These are phyloP conservation scores for Fomitopsis pinicola DNA, from an alignment of 1,284 basidiomycete species.

Conservation along the genomic window DNA sequence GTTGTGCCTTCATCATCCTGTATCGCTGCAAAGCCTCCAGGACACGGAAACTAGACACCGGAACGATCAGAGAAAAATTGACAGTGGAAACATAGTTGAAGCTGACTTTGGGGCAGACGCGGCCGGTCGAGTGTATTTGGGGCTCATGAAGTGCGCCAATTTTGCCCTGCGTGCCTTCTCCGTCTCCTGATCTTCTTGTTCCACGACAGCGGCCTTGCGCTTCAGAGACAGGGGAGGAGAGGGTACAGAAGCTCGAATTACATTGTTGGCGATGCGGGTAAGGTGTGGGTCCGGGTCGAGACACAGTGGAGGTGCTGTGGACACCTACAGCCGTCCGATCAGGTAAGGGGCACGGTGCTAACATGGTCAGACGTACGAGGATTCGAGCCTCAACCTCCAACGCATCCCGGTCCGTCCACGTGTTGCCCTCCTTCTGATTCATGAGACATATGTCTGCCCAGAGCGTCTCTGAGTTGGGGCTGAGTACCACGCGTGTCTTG, in stretches of 20 bases:
- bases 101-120: constrained; percentile 15
- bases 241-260: constrained; percentile 64
- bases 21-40: constrained; percentile 12
- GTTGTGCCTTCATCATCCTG: constrained; percentile 8
- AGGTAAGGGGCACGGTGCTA: neutral
- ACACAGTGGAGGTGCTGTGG: constrained; percentile 69
- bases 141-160: constrained; percentile 75
- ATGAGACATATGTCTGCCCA: constrained; percentile 73
- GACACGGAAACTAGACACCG: constrained; percentile 12
- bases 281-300: constrained; percentile 73
- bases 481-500: constrained; percentile 63
- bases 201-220: constrained; percentile 64
- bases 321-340: constrained; percentile 42
- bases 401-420: constrained; percentile 66
- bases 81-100: neutral
- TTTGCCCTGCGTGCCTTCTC: constrained; percentile 66
- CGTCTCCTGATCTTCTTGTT: constrained; percentile 67
- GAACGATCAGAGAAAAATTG: neutral
- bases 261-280: constrained; percentile 66
- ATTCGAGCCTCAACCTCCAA: constrained; percentile 68
- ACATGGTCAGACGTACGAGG: constrained; percentile 43
- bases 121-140: constrained; percentile 31
- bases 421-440: constrained; percentile 49
- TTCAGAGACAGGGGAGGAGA: constrained; percentile 67
- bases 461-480: constrained; percentile 68